Conservation (phyloP, 2,329 filamentous ascomycete species). For the Hypoxylon sp. region DNA sequence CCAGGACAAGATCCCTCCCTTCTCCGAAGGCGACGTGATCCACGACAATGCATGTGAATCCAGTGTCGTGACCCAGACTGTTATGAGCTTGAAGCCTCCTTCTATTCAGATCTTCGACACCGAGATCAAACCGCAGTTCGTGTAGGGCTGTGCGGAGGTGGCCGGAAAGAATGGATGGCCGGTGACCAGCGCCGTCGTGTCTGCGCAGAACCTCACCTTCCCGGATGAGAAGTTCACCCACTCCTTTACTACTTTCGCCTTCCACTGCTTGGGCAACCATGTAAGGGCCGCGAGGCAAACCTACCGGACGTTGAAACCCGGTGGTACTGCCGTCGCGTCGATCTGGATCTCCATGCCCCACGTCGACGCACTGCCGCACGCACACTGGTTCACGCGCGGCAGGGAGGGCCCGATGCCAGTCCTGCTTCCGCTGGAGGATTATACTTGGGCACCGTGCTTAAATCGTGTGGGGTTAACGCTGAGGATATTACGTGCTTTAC, state of each 20-base stretch:
- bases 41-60: slow-evolving; percentile 25
- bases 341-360: slow-evolving; percentile 34
- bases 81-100: slow-evolving; percentile 12
- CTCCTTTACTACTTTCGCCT: slow-evolving; percentile 30
- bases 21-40: slow-evolving; percentile 11
- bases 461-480: neutral
- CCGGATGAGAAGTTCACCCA: slow-evolving; percentile 22
- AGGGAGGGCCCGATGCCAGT: slow-evolving; percentile 22
- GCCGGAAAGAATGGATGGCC: neutral
- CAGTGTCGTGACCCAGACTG: slow-evolving; percentile 16
- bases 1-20: slow-evolving; percentile 5
- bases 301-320: slow-evolving; percentile 30
- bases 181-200: slow-evolving; percentile 5
- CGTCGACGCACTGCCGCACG: slow-evolving; percentile 27
- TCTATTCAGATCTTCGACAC: slow-evolving; percentile 22
- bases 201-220: slow-evolving; percentile 24
- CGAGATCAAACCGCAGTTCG: slow-evolving; percentile 5
- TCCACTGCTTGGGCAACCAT: slow-evolving; percentile 24
- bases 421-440: neutral
- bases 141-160: neutral
- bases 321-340: slow-evolving; percentile 22
- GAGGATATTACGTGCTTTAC: neutral
- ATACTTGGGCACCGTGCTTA: neutral
- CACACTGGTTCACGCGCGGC: slow-evolving; percentile 31
- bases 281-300: slow-evolving; percentile 21